Conservation (phyloP, 768 basidiomycete species). For the Tulasnella sp. region DNA sequence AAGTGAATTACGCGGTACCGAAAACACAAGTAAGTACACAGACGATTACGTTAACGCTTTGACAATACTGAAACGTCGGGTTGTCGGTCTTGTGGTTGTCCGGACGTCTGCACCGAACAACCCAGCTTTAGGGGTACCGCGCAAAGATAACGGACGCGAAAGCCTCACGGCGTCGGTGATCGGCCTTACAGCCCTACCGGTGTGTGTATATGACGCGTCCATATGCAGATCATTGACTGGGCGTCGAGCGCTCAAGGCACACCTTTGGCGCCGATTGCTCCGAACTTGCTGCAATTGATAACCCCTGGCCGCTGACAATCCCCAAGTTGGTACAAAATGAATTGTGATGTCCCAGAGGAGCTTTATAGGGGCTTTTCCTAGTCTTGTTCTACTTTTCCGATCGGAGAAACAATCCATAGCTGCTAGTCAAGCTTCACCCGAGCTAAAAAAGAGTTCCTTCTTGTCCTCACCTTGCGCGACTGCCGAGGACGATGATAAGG, state of each 20-base stretch:
- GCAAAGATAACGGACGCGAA: neutral
- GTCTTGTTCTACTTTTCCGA: neutral
- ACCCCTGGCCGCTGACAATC: neutral
- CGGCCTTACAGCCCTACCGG: neutral
- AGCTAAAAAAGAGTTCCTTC: neutral
- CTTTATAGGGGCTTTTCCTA: neutral
- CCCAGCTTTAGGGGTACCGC: neutral
- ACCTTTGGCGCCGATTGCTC: neutral
- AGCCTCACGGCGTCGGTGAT: neutral
- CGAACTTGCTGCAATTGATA: neutral
- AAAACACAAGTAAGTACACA: neutral
- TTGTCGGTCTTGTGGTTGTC: neutral
- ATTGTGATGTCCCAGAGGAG: neutral
- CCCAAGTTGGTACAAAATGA: neutral
- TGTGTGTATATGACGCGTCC: neutral
- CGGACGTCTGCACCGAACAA: neutral
- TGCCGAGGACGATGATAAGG: neutral
- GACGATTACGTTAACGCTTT: neutral
- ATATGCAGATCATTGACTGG: neutral
- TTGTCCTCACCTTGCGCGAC: neutral
- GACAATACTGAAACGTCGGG: neutral
- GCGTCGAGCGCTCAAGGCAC: neutral
- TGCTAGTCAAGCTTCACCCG: neutral
- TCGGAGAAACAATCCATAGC: too few relatives aligned
- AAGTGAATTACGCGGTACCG: neutral